phyloP scores from a whole-genome alignment of 1,284 basidiomycete species.

The Trichosporon ovoides region DNA sequence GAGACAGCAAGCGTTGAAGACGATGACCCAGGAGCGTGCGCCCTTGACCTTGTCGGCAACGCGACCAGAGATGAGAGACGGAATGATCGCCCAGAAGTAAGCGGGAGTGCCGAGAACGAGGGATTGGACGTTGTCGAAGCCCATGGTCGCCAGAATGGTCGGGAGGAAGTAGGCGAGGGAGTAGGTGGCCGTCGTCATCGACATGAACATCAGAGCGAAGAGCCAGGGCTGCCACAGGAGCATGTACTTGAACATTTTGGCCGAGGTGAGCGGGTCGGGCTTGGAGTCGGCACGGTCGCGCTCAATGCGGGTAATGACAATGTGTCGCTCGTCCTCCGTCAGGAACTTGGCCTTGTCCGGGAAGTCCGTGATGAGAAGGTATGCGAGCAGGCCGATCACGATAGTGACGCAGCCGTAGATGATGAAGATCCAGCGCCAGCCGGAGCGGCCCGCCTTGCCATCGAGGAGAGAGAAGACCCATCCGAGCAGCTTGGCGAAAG shows the following conservation, averaged over 20 bases:
- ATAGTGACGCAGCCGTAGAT: constrained; percentile 11
- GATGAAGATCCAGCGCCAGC: constrained; percentile 17
- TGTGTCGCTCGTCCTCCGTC: constrained; percentile 14
- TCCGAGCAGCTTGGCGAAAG: constrained; percentile 15
- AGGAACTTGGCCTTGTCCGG: constrained; percentile 15
- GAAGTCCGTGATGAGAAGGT: constrained; percentile 12
- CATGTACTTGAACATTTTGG: constrained; percentile 38
- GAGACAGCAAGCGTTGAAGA: constrained; percentile 14
- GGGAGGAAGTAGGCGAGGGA: constrained; percentile 48
- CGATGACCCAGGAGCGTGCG: constrained; percentile 11
- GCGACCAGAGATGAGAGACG: constrained; percentile 38
- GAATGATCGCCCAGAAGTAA: constrained; percentile 44
- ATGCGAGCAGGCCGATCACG: constrained; percentile 5
- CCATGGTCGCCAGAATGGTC: constrained; percentile 47
- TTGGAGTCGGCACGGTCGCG: constrained; percentile 41
- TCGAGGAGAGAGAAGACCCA: constrained; percentile 14
- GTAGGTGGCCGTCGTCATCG: constrained; percentile 24
- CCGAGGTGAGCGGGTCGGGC: constrained; percentile 43
- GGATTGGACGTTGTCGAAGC: constrained; percentile 39
- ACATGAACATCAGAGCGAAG: constrained; percentile 48
- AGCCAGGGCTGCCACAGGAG: constrained; percentile 49
- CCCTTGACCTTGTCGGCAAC: constrained; percentile 34
- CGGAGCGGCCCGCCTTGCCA: constrained; percentile 1
- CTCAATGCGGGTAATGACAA: constrained; percentile 14
- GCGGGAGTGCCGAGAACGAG: constrained; percentile 48